Base-by-base conservation (phyloP, 306 rosid species). In the Cucurbita pepo region DNA sequence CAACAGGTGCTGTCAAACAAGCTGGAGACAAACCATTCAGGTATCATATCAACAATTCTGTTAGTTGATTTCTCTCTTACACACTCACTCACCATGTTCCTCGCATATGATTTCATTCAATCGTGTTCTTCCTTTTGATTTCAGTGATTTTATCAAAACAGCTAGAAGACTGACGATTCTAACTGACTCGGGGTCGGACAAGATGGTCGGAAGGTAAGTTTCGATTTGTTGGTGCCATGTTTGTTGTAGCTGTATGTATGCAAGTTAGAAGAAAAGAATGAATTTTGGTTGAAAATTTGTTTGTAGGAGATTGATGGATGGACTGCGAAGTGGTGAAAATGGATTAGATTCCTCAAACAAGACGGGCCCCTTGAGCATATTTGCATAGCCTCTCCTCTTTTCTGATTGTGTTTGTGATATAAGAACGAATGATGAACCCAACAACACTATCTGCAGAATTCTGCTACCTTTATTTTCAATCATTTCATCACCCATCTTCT, bases 1-100 rank as follows among this genome's bases (percentile, higher is more conserved):
- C 89, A 38, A 71, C 81, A 0, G 99, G 99, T 71, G 80, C 87
- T 65, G 80, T 89, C 14, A 94, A 86, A 79, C 88, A 79, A 80
- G 88, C 86, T 12, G 99, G 99, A 61, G 91, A 89, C 40, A 94
- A 94, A 80, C 96, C 97, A 43, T 94, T 90, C 84, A 83, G 97
- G 99, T 92, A 30, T 30, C 34, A 30, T 30, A 79, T 38, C 2
- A 66, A 66, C 9, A 12, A 63, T 7, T 25, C 21, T 65, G 38
- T 4, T 74, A 37, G 10, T 12, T 50, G 38, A 40, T 48, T 66
- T 13, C 55, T 13, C 55, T 16, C 44, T 53, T 53, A 53, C 10
- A 53, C 51, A 40, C 18, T 53, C 51, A 40, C 18, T 53, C 38
- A 36, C 47, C 56, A 69, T 50, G 45, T 56, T 56, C 12, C 6